Evolutionary conservation across 108 stramenopile species (phyloP).

Genomic region (Cyclotella kingstonii): DNA sequence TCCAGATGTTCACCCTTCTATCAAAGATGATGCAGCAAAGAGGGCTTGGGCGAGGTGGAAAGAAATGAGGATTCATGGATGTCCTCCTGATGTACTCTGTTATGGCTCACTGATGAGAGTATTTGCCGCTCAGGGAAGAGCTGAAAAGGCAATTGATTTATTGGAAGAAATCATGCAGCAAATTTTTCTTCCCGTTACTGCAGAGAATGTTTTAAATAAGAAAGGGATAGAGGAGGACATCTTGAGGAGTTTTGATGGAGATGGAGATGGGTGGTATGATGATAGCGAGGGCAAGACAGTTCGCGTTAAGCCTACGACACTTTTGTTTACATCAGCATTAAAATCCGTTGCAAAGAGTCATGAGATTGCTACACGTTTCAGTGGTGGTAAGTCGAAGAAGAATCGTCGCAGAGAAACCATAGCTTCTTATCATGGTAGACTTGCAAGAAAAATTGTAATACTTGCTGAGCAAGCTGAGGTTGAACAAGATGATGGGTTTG

Average conservation of each 20-base stretch:
- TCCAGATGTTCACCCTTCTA: conserved; percentile 60
- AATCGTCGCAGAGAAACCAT: conserved; percentile 63
- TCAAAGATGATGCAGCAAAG: conserved; percentile 71
- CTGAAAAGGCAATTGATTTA: conserved; percentile 73
- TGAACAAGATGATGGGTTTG: conserved; percentile 80
- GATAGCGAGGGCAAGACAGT: conserved; percentile 45
- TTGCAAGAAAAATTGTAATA: conserved; percentile 72
- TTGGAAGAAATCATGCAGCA: conserved; percentile 71
- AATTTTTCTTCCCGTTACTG: conserved; percentile 37
- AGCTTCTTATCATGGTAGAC: conserved; percentile 74
- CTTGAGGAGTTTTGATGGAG: conserved; percentile 35
- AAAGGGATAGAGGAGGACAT: conserved; percentile 23
- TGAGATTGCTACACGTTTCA: conserved; percentile 65
- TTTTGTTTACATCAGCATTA: conserved; percentile 76
- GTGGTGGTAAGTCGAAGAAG: conserved; percentile 60
- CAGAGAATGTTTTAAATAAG: conserved; percentile 27
- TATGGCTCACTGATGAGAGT: conserved; percentile 80
- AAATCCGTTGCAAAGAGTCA: conserved; percentile 71
- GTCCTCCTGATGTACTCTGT: conserved; percentile 82
- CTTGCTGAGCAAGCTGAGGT: conserved; percentile 80
- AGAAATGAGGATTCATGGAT: conserved; percentile 76
- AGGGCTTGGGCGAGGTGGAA: conserved; percentile 79
- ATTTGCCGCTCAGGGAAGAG: conserved; percentile 70
- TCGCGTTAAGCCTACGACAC: conserved; percentile 77
- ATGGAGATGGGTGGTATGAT: conserved; percentile 45